Conservation (phyloP, 306 rosid genomes). For the Begonia masoniana region DNA sequence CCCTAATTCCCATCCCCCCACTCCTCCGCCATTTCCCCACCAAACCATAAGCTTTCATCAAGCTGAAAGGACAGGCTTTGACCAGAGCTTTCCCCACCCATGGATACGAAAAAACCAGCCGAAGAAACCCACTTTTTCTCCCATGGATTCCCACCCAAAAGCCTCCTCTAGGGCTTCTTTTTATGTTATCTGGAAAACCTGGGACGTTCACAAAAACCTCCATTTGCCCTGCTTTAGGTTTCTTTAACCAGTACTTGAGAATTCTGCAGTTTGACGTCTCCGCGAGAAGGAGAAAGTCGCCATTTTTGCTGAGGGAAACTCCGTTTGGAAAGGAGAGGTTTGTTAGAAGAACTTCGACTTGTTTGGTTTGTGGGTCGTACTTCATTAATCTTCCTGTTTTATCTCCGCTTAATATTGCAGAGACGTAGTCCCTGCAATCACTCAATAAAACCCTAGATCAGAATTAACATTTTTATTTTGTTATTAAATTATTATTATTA, state of each 20-base stretch:
- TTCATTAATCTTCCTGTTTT: constrained; percentile 51
- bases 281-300: constrained; percentile 38
- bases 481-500: no score
- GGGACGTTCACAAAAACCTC: constrained; percentile 42
- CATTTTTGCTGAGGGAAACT: constrained; percentile 36
- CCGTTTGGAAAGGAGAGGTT: constrained; percentile 68
- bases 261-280: constrained; percentile 50
- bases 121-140: constrained; percentile 19
- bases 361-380: constrained; percentile 44
- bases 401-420: constrained; percentile 42
- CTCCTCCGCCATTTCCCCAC: constrained; percentile 32
- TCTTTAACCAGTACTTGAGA: constrained; percentile 51
- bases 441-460: no score
- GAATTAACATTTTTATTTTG: no score
- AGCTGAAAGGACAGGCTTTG: constrained; percentile 30
- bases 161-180: constrained; percentile 59
- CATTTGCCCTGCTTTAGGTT: constrained; percentile 31
- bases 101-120: constrained; percentile 31
- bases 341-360: constrained; percentile 25
- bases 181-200: constrained; percentile 80
- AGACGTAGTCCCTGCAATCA: constrained; percentile 37
- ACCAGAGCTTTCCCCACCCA: constrained; percentile 36
- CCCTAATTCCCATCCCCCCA: constrained; percentile 41
- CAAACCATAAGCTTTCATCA: constrained; percentile 23
- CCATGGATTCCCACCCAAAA: constrained; percentile 72